phyloP scores from a whole-genome alignment of 164 flowering plant species.

The Nymphaea thermarum region DNA sequence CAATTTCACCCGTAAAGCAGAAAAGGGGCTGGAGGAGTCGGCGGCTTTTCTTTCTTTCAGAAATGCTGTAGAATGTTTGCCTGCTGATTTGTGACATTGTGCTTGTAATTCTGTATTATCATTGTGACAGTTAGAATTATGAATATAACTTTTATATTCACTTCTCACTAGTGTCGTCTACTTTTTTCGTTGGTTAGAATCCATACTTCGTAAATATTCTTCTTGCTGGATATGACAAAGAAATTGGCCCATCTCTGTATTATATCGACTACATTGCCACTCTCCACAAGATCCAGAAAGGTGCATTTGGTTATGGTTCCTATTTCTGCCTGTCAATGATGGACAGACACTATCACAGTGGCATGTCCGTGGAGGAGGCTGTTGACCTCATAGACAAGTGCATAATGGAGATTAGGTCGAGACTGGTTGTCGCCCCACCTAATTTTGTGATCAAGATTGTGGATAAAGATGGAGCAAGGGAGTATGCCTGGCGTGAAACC shows the following conservation, averaged over 20 bases:
- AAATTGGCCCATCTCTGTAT: constrained; percentile 77
- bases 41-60: too few species aligned
- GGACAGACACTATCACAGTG: constrained; percentile 85
- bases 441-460: constrained; percentile 94
- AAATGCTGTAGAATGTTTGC: not conserved
- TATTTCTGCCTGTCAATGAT: constrained; percentile 85
- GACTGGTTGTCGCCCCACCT: constrained; percentile 94
- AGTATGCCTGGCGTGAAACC: constrained; percentile 80
- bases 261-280: constrained; percentile 92
- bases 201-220: constrained; percentile 85
- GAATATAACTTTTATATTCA: not conserved
- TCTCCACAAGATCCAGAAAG: constrained; percentile 93
- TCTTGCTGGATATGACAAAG: constrained; percentile 90
- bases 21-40: too few species aligned
- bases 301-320: constrained; percentile 93
- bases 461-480: constrained; percentile 91
- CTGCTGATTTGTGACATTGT: not conserved
- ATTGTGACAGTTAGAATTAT: too few species aligned
- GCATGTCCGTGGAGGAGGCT: constrained; percentile 88
- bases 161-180: not conserved
- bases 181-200: constrained; percentile 37
- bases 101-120: too few species aligned
- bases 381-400: constrained; percentile 78
- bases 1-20: too few species aligned
- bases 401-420: constrained; percentile 73